Percentiles rank a stretch among this genome's conserved stretches.
phyloP scores from a whole-genome alignment of 179 eudicot species.

The Sideroxylon spinosum region DNA sequence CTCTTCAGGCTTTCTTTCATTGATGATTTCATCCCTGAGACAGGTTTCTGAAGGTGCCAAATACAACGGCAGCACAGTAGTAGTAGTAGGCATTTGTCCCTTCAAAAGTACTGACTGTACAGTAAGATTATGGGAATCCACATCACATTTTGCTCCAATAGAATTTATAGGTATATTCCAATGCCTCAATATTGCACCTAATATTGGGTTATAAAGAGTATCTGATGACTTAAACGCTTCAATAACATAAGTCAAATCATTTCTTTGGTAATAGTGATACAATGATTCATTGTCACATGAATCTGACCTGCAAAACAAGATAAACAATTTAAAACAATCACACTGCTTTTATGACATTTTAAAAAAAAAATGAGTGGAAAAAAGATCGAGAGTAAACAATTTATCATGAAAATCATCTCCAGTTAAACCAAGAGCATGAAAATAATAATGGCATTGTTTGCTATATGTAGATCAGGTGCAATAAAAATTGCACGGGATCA shows the following conservation, averaged over 20 bases:
- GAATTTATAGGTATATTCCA: conserved; percentile 36
- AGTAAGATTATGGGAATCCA: conserved; percentile 24
- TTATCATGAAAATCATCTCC: conserved; percentile 2
- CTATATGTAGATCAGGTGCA: neutral
- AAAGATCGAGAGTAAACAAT: neutral
- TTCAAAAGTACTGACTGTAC: conserved; percentile 14
- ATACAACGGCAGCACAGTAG: conserved; percentile 10
- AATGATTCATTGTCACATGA: conserved; percentile 46
- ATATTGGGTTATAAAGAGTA: conserved; percentile 38
- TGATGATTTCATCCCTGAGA: conserved; percentile 23
- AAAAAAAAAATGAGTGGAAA: neutral
- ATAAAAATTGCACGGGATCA: neutral
- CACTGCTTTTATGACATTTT: neutral
- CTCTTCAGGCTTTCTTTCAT: conserved; percentile 26
- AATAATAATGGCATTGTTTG: neutral
- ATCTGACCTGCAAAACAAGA: conserved; percentile 60
- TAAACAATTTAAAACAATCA: neutral
- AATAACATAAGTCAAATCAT: conserved; percentile 55
- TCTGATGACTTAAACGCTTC: conserved; percentile 50
- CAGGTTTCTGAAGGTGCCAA: conserved; percentile 25
- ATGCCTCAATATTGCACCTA: conserved; percentile 45
- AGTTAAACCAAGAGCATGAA: neutral
- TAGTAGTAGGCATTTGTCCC: conserved; percentile 18
- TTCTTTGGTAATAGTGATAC: conserved; percentile 55
- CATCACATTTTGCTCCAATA: conserved; percentile 30